These are phyloP conservation scores for Arachis monticola DNA, from an alignment of 331 rosid species.

Conservation along the genomic window DNA sequence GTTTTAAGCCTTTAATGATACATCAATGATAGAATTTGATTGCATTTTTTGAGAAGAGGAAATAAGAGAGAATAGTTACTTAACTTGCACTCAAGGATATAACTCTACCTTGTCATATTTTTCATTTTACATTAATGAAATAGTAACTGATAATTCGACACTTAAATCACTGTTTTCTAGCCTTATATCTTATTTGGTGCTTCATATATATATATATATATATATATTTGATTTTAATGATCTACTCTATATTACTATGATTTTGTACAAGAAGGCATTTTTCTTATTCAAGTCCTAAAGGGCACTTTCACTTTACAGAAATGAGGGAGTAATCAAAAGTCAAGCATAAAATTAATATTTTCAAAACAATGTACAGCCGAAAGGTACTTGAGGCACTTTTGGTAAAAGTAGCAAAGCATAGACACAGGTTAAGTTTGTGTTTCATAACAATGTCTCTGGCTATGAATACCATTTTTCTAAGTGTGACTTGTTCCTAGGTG, in stretches of 20 bases:
- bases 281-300: constrained; percentile 1
- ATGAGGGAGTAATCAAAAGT: constrained; percentile 22
- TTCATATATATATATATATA: too few species aligned
- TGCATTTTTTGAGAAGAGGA: constrained; percentile 4
- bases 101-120: too few species aligned
- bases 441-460: neutral
- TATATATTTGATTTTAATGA: neutral
- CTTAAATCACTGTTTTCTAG: too few species aligned
- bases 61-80: neutral
- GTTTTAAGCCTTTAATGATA: neutral
- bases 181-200: too few species aligned
- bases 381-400: constrained; percentile 48
- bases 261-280: neutral
- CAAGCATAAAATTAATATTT: constrained; percentile 23
- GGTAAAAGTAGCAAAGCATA: constrained; percentile 25
- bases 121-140: too few species aligned
- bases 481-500: constrained; percentile 18
- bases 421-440: constrained; percentile 8
- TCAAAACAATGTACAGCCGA: constrained; percentile 40
- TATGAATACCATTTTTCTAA: constrained; percentile 20
- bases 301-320: constrained; percentile 16
- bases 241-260: neutral
- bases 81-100: too few species aligned
- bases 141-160: too few species aligned
- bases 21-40: constrained; percentile 17